Evolutionary conservation across 2,329 filamentous ascomycete species (phyloP), one percentile per base, ranked within the genome.

Genomic region (Mariannaea sp.): DNA sequence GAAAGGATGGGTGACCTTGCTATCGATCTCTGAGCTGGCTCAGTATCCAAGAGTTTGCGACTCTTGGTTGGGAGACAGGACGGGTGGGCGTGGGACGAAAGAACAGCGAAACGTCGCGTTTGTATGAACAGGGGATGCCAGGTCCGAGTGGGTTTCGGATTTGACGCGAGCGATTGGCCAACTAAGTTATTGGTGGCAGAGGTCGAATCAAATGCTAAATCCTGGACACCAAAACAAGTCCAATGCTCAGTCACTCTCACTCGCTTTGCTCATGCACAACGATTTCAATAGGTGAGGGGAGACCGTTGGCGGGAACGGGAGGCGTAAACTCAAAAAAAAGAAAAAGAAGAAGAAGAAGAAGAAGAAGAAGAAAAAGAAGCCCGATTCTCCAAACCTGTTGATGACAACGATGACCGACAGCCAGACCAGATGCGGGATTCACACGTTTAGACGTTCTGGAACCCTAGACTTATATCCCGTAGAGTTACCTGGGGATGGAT

Each of bases 91-190:
- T 33, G 26, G 50, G 38, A 49, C 49, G 24, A 52, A 52, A 41
- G 35, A 49, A 46, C 39, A 33, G 45, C 35, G 51, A n/a, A n/a
- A n/a, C n/a, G 51, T 40, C 51, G 51, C 51, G 51, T 54, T 49
- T 54, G 45, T 29, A 26, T 49, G 13, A 39, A 17, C 39, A 43
- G 46, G 51, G 51, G 51, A 35, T 40, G 35, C 41, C 40, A 39
- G 29, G 40, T 36, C 27, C 13, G 24, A 40, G 45, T 40, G 51
- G 51, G 40, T 40, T 49, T 44, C 33, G 51, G 40, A 22, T 49
- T 42, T 30, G 32, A 30, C 20, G 36, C 17, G 39, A 33, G 9
- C 49, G 51, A 54, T 54, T 49, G 51, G 51, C 40, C 33, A 22
- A 27, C 12, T 22, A n/a, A n/a, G n/a, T n/a, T n/a, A n/a, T 24